Evolutionary conservation across 768 basidiomycete genomes (phyloP).

Genomic region (Pleurotus salmoneostramineus): DNA sequence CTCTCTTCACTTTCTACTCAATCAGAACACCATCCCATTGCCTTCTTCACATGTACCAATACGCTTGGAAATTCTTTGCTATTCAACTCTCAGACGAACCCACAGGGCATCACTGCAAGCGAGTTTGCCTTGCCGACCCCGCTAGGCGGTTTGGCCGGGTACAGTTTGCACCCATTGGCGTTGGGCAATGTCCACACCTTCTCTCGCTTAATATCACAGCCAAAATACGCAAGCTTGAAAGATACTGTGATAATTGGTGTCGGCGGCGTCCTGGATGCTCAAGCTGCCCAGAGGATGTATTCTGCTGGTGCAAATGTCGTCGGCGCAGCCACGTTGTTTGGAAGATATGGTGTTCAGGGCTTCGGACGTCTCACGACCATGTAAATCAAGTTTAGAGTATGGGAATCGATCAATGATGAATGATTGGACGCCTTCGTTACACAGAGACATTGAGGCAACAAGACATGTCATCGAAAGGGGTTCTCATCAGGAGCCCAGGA

Average conservation of each 20-base stretch:
- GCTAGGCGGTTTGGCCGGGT: conserved; percentile 75
- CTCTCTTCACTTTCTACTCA: conserved; percentile 32
- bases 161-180: conserved; percentile 68
- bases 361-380: conserved; percentile 36
- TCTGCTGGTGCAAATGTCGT: conserved; percentile 58
- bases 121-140: conserved; percentile 60
- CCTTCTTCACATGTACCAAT: conserved; percentile 79
- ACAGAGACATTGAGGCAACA: too few relatives aligned
- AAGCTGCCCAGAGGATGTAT: conserved; percentile 64
- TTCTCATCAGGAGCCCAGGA: too few relatives aligned
- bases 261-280: conserved; percentile 72
- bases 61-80: conserved; percentile 71
- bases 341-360: conserved; percentile 48
- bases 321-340: conserved; percentile 52
- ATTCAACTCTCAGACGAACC: conserved; percentile 50
- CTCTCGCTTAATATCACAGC: conserved; percentile 40
- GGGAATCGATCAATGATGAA: too few relatives aligned
- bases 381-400: too few relatives aligned
- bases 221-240: conserved; percentile 32
- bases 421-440: too few relatives aligned
- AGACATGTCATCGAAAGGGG: too few relatives aligned
- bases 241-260: conserved; percentile 68
- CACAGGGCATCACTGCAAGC: conserved; percentile 7
- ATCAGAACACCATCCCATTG: conserved; percentile 37
- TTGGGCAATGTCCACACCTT: conserved; percentile 77